Evolutionary conservation across 345 rosid species (phyloP).

Genomic region (Kandelia obovata): DNA sequence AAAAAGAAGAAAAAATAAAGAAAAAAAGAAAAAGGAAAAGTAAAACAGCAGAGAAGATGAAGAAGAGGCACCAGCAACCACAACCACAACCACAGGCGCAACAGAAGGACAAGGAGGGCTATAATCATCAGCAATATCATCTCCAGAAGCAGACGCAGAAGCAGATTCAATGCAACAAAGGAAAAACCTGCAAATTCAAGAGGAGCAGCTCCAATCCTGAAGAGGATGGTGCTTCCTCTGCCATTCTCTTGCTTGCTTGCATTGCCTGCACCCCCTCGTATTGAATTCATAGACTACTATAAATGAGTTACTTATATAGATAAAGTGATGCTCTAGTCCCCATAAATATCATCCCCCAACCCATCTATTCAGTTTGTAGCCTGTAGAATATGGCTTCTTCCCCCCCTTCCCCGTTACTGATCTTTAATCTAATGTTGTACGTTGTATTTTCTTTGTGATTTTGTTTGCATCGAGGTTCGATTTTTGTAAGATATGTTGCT

Average conservation of each 20-base stretch:
- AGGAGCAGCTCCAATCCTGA: slow-evolving; percentile 68
- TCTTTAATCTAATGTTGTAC: no score
- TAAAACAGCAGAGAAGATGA: slow-evolving; percentile 45
- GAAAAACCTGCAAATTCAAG: slow-evolving; percentile 63
- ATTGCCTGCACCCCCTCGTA: slow-evolving; percentile 67
- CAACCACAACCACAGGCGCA: slow-evolving; percentile 14
- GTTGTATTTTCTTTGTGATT: no score
- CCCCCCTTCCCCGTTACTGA: no score
- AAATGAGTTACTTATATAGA: no score
- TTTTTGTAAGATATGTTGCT: no score
- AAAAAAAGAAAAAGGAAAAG: background rate
- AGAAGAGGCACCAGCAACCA: slow-evolving; percentile 36
- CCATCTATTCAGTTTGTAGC: no score
- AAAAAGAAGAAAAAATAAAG: no score
- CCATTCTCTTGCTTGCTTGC: slow-evolving; percentile 83
- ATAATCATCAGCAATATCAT: slow-evolving; percentile 5
- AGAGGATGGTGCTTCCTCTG: slow-evolving; percentile 84
- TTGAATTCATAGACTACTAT: background rate
- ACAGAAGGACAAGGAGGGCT: slow-evolving; percentile 14
- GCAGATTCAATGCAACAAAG: slow-evolving; percentile 65
- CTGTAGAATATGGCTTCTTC: no score
- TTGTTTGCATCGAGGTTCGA: no score
- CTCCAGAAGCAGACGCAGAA: slow-evolving; percentile 29
- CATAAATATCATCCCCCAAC: no score
- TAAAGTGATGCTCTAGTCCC: no score